phyloP scores from a whole-genome alignment of 1,284 basidiomycete genomes.

The Microbotryum violaceum region DNA sequence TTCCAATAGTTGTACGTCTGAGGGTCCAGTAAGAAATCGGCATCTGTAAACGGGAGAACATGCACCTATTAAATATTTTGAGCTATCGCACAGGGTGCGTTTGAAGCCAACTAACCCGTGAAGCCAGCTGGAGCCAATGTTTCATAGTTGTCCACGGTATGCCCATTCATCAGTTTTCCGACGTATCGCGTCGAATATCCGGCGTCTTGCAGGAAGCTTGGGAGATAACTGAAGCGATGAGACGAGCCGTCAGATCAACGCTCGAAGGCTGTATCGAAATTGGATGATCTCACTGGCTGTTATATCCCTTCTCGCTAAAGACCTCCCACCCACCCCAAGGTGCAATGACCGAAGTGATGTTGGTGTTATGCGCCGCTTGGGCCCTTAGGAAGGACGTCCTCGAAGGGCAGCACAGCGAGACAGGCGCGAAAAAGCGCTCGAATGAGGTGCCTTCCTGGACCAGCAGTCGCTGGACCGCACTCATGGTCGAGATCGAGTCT shows the following conservation, averaged over 20 bases:
- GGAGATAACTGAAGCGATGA: slow-evolving; percentile 26
- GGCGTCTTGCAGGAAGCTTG: slow-evolving; percentile 34
- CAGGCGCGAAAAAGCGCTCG: slow-evolving; percentile 13
- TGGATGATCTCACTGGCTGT: slow-evolving; percentile 11
- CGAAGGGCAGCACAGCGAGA: slow-evolving; percentile 37
- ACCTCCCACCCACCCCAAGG: slow-evolving; percentile 37
- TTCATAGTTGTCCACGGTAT: slow-evolving; percentile 30
- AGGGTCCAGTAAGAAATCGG: slow-evolving; percentile 38
- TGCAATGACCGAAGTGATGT: slow-evolving; percentile 34
- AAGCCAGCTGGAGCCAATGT: slow-evolving; percentile 19
- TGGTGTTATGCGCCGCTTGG: slow-evolving; percentile 38
- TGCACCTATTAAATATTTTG: not conserved
- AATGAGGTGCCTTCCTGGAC: slow-evolving; percentile 11
- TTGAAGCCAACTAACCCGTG: not conserved
- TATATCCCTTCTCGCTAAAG: slow-evolving; percentile 37
- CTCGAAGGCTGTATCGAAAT: too few species aligned
- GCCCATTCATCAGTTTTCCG: slow-evolving; percentile 39
- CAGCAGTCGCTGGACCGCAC: slow-evolving; percentile 2
- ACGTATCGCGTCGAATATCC: slow-evolving; percentile 38
- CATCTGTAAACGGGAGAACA: slow-evolving; percentile 3
- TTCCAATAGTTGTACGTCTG: slow-evolving; percentile 39
- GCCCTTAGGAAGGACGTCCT: slow-evolving; percentile 35
- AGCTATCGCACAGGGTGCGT: too few species aligned
- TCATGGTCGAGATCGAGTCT: slow-evolving; percentile 12
- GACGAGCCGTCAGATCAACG: too few species aligned